Evolutionary conservation across 331 rosid genomes (phyloP).

Genomic region (Quercus phellos): DNA sequence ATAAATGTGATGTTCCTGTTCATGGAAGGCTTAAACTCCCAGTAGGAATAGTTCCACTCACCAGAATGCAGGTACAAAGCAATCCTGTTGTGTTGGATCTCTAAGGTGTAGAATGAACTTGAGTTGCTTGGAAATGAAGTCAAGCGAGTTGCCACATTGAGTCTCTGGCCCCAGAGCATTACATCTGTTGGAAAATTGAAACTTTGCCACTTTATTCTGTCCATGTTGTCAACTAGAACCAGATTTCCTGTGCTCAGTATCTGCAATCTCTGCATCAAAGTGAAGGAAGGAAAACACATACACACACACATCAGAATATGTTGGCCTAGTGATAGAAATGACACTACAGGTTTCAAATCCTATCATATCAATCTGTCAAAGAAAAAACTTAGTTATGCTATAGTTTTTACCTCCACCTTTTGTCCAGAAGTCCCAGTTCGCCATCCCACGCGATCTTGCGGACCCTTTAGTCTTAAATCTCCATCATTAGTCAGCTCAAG

Average conservation of each 20-base stretch:
- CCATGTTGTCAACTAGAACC: conserved; percentile 52
- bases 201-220: conserved; percentile 77
- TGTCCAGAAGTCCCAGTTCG: conserved; percentile 86
- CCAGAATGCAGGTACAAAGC: conserved; percentile 56
- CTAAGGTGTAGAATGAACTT: conserved; percentile 53
- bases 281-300: conserved; percentile 21
- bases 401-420: conserved; percentile 75
- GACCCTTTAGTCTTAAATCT: conserved; percentile 75
- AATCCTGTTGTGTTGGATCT: conserved; percentile 56
- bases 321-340: conserved; percentile 1
- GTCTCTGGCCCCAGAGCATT: conserved; percentile 78
- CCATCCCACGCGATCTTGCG: conserved; percentile 69
- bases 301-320: not conserved
- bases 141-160: conserved; percentile 67
- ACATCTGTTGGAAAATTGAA: conserved; percentile 89
- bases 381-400: not conserved
- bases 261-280: conserved; percentile 55
- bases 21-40: conserved; percentile 78
- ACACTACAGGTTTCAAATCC: not conserved
- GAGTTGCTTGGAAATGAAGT: conserved; percentile 58
- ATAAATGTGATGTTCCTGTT: conserved; percentile 57
- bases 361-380: no score
- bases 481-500: conserved; percentile 64
- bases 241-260: conserved; percentile 59
- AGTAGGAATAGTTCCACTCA: conserved; percentile 63